A percentile compares a stretch with the other conserved stretches of the same genome.
These are phyloP conservation scores for Dictyostelium brefeldianum DNA, from an alignment of 78 protist genomes.

Conservation along the genomic window DNA sequence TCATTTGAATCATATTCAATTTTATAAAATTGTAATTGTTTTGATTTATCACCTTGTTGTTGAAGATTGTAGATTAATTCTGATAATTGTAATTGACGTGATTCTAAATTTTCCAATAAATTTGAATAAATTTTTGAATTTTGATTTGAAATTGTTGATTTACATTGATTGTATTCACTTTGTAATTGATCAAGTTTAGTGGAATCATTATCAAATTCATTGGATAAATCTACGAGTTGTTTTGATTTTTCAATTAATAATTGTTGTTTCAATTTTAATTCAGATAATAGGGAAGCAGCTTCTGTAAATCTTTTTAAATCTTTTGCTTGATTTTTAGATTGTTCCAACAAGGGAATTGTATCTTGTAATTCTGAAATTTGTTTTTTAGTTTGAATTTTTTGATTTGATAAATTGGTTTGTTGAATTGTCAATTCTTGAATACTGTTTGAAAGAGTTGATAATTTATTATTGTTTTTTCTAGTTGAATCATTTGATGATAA, in stretches of 20 bases:
- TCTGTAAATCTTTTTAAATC: conserved; percentile 54
- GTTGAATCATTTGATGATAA: neutral
- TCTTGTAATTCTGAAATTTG: conserved; percentile 21
- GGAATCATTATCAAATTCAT: neutral
- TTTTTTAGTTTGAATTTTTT: conserved; percentile 35
- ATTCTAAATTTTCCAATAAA: neutral
- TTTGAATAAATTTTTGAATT: neutral
- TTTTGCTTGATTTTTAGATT: conserved; percentile 42
- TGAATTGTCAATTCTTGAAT: neutral
- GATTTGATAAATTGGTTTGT: neutral
- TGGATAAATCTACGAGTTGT: neutral
- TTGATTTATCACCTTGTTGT: neutral
- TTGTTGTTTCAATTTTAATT: conserved; percentile 60
- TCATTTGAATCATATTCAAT: conserved; percentile 12
- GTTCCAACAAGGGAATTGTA: conserved; percentile 45
- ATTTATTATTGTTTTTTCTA: neutral
- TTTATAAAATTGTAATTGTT: conserved; percentile 12
- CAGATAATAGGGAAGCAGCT: conserved; percentile 33
- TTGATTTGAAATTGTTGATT: neutral
- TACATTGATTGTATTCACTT: neutral
- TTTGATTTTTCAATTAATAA: conserved; percentile 34
- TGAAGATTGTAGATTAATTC: neutral
- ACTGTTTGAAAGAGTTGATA: neutral
- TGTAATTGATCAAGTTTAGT: neutral
- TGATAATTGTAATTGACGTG: neutral